phyloP scores from a whole-genome alignment of 2,329 filamentous ascomycete genomes.

The Phyllosticta citriasiana region DNA sequence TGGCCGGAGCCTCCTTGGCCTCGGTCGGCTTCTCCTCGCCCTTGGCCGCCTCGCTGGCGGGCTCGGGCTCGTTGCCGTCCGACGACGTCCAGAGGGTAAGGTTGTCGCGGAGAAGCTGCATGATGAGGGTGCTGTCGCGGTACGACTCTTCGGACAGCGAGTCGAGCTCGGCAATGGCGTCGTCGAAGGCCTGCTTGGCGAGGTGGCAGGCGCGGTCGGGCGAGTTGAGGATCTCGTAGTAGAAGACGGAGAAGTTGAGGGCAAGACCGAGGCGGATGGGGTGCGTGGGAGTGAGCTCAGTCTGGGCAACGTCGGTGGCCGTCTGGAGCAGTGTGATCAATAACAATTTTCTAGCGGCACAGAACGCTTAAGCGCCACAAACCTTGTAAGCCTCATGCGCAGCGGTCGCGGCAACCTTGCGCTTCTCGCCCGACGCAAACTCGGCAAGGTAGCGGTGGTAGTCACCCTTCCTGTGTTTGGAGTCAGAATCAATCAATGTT shows the following conservation, averaged over 20 bases:
- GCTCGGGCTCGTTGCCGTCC: constrained; percentile 64
- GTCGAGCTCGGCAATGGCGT: constrained; percentile 97
- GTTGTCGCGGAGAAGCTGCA: constrained; percentile 97
- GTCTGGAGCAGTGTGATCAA: constrained; percentile 21
- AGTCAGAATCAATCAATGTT: not conserved
- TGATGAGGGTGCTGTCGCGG: constrained; percentile 98
- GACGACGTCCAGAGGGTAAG: constrained; percentile 99
- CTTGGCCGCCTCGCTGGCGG: constrained; percentile 43
- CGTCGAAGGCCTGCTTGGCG: constrained; percentile 98
- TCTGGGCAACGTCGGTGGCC: constrained; percentile 96
- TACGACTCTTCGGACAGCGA: constrained; percentile 97
- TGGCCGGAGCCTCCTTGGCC: constrained; percentile 39
- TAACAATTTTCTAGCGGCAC: not conserved
- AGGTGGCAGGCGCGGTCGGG: constrained; percentile 96
- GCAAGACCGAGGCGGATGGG: constrained; percentile 95
- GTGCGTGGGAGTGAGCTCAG: constrained; percentile 92
- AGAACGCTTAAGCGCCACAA: not conserved
- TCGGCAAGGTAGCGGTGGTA: constrained; percentile 94
- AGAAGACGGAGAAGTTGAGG: constrained; percentile 98
- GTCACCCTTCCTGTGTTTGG: constrained; percentile 71
- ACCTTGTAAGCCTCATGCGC: constrained; percentile 96
- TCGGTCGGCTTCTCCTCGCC: constrained; percentile 30
- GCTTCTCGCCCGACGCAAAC: constrained; percentile 87
- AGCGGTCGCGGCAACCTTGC: constrained; percentile 76
- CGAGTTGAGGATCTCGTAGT: constrained; percentile 98